phyloP scores from a whole-genome alignment of 257 asterid species.

The Coffea canephora region DNA sequence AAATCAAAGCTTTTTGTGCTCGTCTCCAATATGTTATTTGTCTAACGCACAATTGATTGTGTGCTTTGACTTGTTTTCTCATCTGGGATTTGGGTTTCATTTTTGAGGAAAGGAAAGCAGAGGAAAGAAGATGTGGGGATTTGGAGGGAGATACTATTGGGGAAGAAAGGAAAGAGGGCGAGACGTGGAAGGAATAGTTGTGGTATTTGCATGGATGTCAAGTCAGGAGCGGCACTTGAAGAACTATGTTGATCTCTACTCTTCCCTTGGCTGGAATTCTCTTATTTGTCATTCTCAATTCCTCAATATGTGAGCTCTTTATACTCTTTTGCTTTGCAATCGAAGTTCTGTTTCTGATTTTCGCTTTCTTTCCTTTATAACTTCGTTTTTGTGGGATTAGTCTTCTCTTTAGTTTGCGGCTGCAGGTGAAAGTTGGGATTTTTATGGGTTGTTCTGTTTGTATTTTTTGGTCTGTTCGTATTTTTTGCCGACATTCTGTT shows the following conservation, averaged over 20 bases:
- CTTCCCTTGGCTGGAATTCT: slow-evolving; percentile 86
- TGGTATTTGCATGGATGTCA: slow-evolving; percentile 88
- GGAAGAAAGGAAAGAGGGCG: slow-evolving; percentile 68
- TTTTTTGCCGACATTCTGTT: not conserved
- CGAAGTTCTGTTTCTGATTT: slow-evolving; percentile 7
- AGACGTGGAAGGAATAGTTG: slow-evolving; percentile 77
- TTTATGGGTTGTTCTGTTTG: not conserved
- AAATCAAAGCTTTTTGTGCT: not conserved
- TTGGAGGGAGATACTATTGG: slow-evolving; percentile 84
- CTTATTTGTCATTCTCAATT: slow-evolving; percentile 84
- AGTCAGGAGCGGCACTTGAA: slow-evolving; percentile 75
- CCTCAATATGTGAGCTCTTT: slow-evolving; percentile 63
- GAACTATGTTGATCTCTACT: slow-evolving; percentile 65
- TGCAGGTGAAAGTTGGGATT: not conserved
- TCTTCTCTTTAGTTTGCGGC: not conserved
- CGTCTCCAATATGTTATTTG: not conserved
- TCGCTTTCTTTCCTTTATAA: not conserved
- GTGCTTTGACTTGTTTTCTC: slow-evolving; percentile 3
- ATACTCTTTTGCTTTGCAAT: slow-evolving; percentile 2
- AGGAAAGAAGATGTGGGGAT: slow-evolving; percentile 68
- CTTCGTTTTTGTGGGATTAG: not conserved
- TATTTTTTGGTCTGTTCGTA: not conserved
- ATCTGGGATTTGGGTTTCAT: slow-evolving; percentile 19
- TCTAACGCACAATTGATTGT: not conserved
- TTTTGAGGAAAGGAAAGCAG: not conserved